Percentiles rank a stretch among this genome's conserved stretches.
phyloP scores from a whole-genome alignment of 331 rosid genomes.

The Phaseolus coccineus region DNA sequence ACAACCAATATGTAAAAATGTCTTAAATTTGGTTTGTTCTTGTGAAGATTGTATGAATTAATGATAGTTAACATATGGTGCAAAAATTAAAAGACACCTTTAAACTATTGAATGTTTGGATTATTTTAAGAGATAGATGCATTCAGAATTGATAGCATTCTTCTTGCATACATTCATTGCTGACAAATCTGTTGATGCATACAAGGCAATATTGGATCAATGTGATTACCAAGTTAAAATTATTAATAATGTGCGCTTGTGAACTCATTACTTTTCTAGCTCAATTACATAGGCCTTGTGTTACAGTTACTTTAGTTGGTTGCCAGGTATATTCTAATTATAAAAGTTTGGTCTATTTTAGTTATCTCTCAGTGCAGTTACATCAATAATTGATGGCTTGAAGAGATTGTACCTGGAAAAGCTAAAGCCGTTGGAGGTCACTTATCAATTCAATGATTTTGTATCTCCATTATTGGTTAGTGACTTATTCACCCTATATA shows the following conservation, averaged over 20 bases:
- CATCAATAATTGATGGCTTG: constrained; percentile 86
- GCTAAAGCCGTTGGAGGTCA: constrained; percentile 80
- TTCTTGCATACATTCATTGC: constrained; percentile 3
- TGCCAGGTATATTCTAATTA: not conserved
- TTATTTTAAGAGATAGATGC: constrained; percentile 1
- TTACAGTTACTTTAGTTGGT: constrained; percentile 9
- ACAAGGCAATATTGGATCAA: constrained; percentile 18
- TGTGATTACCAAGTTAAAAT: not conserved
- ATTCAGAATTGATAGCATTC: not conserved
- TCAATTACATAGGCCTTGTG: not conserved
- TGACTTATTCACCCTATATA: constrained; percentile 10
- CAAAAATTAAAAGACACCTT: constrained; percentile 18
- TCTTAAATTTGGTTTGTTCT: not conserved
- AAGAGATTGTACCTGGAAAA: constrained; percentile 75
- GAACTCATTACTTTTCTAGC: constrained; percentile 25
- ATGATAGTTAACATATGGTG: not conserved
- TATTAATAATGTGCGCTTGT: constrained; percentile 23
- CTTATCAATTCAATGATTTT: constrained; percentile 86
- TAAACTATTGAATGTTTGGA: constrained; percentile 21
- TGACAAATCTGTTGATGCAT: constrained; percentile 1
- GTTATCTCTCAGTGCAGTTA: constrained; percentile 72
- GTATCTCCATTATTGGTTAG: constrained; percentile 75
- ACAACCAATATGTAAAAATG: constrained; percentile 6
- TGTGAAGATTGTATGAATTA: constrained; percentile 10
- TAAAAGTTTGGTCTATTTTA: constrained; percentile 43